phyloP scores from a whole-genome alignment of 169 alveolate genomes.

The Eimeria necatrix region DNA sequence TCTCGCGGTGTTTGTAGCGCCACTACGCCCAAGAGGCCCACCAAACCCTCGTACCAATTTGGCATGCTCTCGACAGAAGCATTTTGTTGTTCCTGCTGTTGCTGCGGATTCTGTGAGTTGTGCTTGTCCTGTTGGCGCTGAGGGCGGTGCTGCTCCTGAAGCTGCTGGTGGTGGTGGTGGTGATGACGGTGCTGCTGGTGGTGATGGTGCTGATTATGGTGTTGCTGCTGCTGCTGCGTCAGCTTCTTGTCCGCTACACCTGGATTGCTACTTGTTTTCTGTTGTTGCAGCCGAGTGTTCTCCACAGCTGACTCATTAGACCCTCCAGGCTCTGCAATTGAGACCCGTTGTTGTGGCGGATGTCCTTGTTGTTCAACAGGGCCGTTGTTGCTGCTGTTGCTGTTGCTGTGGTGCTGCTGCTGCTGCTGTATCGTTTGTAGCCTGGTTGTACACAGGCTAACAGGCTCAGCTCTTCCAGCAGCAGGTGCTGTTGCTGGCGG shows the following conservation, averaged over 20 bases:
- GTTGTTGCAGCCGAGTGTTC: background rate
- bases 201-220: background rate
- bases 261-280: background rate
- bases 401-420: background rate
- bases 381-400: background rate
- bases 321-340: no score
- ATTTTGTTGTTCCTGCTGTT: background rate
- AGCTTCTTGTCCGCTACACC: slow-evolving; percentile 13
- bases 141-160: background rate
- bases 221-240: background rate
- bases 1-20: background rate
- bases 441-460: background rate
- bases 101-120: background rate
- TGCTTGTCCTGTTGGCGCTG: background rate
- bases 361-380: no score
- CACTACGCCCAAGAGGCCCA: background rate
- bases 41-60: background rate
- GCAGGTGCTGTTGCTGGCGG: background rate
- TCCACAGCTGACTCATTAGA: no score
- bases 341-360: no score
- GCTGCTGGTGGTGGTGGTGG: background rate
- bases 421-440: background rate
- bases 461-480: background rate
- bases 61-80: background rate
- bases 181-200: background rate